A percentile compares a stretch with the other conserved stretches of the same genome.
phyloP scores from a whole-genome alignment of 106 monocot genomes.

The Allium sativum region DNA sequence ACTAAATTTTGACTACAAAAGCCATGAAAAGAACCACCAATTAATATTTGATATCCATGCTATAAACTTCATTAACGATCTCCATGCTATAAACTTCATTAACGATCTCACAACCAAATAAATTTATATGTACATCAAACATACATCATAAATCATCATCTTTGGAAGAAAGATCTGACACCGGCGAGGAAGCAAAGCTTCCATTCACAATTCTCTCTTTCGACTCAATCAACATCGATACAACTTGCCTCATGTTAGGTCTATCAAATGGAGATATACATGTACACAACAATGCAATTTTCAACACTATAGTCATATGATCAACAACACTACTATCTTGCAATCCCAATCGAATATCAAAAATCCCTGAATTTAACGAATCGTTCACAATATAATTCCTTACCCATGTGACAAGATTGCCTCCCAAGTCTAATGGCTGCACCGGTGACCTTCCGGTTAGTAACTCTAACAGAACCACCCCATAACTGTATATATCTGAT shows the following conservation, averaged over 20 bases:
- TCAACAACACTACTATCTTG: slow-evolving; percentile 31
- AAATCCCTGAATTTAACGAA: slow-evolving; percentile 39
- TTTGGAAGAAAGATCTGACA: slow-evolving; percentile 44
- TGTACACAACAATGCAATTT: slow-evolving; percentile 92
- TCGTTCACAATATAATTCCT: slow-evolving; percentile 54
- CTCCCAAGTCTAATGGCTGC: slow-evolving; percentile 85
- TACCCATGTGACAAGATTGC: slow-evolving; percentile 87
- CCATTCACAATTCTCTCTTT: slow-evolving; percentile 42
- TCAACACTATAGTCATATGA: slow-evolving; percentile 81
- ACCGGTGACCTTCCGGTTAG: slow-evolving; percentile 81
- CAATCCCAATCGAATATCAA: slow-evolving; percentile 52
- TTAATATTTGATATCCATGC: too few relatives aligned
- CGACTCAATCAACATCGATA: slow-evolving; percentile 77
- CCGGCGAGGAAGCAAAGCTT: slow-evolving; percentile 37
- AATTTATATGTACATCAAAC: slow-evolving; percentile 4
- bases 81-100: too few relatives aligned
- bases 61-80: too few relatives aligned
- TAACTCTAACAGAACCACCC: slow-evolving; percentile 85
- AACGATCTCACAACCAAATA: too few relatives aligned
- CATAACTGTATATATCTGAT: slow-evolving; percentile 89
- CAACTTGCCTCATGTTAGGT: slow-evolving; percentile 85
- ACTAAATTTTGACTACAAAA: too few relatives aligned
- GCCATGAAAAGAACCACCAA: too few relatives aligned
- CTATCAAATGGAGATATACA: slow-evolving; percentile 75
- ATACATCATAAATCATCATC: slow-evolving; percentile 34